Conservation (phyloP, 2,329 filamentous ascomycete species). For the Talaromyces sp. region DNA sequence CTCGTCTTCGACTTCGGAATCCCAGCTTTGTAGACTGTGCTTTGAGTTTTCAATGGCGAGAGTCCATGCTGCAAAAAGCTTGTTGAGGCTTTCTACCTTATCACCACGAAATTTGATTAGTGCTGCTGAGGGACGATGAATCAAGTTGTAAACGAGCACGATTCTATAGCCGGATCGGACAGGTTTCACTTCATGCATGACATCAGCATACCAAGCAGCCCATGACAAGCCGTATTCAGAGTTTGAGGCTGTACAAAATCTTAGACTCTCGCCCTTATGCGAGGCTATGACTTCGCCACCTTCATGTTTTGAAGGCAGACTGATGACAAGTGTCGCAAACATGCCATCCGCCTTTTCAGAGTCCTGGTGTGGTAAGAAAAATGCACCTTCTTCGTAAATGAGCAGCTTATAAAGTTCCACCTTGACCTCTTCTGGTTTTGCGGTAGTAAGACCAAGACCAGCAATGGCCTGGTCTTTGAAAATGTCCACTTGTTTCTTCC, state of each 20-base stretch:
- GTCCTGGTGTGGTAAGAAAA: constrained; percentile 49
- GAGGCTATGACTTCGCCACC: constrained; percentile 47
- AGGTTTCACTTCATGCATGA: constrained; percentile 50
- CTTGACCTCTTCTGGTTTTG: constrained; percentile 19
- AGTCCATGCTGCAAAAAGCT: constrained; percentile 15
- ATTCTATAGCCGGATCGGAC: constrained; percentile 49
- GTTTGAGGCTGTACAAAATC: constrained; percentile 28
- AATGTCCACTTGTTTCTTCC: constrained; percentile 25
- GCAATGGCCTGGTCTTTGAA: constrained; percentile 12
- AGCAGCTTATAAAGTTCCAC: constrained; percentile 49
- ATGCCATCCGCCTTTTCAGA: constrained; percentile 48
- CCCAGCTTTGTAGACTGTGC: background rate
- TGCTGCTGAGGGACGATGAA: constrained; percentile 25
- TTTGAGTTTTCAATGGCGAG: background rate
- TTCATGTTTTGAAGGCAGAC: constrained; percentile 47
- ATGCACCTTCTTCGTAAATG: constrained; percentile 50
- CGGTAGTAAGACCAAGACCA: constrained; percentile 27
- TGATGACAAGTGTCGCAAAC: constrained; percentile 51
- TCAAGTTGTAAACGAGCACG: constrained; percentile 54
- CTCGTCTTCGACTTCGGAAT: background rate
- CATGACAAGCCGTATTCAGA: constrained; percentile 22
- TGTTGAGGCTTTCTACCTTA: background rate
- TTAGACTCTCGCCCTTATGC: constrained; percentile 34
- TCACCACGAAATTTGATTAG: background rate
- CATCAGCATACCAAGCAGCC: constrained; percentile 51